Evolutionary conservation across 2,329 filamentous ascomycete species (phyloP).

Genomic region (Scedosporium dehoogii): DNA sequence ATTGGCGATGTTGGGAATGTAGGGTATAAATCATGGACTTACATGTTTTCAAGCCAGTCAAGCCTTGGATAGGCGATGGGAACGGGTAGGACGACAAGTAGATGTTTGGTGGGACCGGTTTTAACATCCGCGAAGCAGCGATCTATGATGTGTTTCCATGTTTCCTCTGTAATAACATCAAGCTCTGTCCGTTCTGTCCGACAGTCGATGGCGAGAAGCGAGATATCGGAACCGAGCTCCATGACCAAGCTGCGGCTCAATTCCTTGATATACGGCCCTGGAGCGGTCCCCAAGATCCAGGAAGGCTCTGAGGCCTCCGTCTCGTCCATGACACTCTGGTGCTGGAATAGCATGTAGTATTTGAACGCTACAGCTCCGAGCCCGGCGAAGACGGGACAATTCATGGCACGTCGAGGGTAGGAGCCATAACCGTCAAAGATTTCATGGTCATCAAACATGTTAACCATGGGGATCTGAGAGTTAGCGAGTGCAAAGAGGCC

Average conservation of each 20-base stretch:
- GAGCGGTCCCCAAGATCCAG: slow-evolving; percentile 72
- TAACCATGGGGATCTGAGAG: slow-evolving; percentile 95
- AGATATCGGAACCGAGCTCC: slow-evolving; percentile 66
- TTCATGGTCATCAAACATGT: slow-evolving; percentile 95
- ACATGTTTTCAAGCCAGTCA: slow-evolving; percentile 64
- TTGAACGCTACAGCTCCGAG: slow-evolving; percentile 91
- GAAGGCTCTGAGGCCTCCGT: slow-evolving; percentile 77
- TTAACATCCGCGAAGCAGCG: slow-evolving; percentile 73
- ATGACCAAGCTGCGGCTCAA: slow-evolving; percentile 79
- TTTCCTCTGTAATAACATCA: slow-evolving; percentile 69
- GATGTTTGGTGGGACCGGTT: slow-evolving; percentile 76
- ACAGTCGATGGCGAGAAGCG: slow-evolving; percentile 80
- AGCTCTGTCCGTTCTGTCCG: slow-evolving; percentile 82
- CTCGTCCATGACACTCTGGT: slow-evolving; percentile 78
- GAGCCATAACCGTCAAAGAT: slow-evolving; percentile 89
- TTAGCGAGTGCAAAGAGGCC: slow-evolving; percentile 88
- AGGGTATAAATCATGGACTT: slow-evolving; percentile 21
- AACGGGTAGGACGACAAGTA: slow-evolving; percentile 79
- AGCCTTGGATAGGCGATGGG: slow-evolving; percentile 70
- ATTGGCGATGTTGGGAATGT: background rate
- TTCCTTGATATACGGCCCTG: slow-evolving; percentile 86
- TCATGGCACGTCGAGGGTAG: slow-evolving; percentile 88
- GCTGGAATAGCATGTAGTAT: slow-evolving; percentile 98
- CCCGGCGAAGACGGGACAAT: slow-evolving; percentile 78
- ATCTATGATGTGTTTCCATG: slow-evolving; percentile 80